Evolutionary conservation across 768 basidiomycete species (phyloP), one percentile per base, ranked within the genome.

Genomic region (Lactarius hengduanensis): DNA sequence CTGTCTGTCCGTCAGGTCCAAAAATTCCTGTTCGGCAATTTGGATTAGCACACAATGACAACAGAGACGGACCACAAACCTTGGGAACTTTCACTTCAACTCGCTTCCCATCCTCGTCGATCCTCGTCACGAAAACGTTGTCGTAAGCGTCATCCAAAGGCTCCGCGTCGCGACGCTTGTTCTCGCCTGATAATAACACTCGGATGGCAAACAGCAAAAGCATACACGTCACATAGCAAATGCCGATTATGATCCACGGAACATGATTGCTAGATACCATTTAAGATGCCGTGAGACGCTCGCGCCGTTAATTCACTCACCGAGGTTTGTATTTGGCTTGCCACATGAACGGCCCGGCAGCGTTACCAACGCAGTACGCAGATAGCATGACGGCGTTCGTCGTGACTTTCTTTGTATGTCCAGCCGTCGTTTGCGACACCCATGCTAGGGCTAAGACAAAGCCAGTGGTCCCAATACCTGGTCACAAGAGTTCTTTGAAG

Each of bases 301-400:
- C 9, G 10, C 8, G 34, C 18, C 5, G 32, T 64, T 11, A 41
- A 36, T 10, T 13, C 26, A 59, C 76, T 26, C 63, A 87, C 87
- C 88, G 81, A 6, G 89, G 90, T 66, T 81, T 82, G 72, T 88
- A 91, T 73, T 83, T 78, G 0, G 78, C 78, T 72, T 86, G 83
- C 90, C 90, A 92, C 87, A 92, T 89, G 71, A 90, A 88, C 0
- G 90, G 89, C n/a, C 84, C 85, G 0, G 83, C 83, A 2, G 88
- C 78, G 64, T 92, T 91, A 34, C 85, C 84, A 26, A 86, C 67
- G 69, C 85, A 86, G 72, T 91, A 92, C 0, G 88, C 87, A 53
- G 82, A 82, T 13, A 92, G 80, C 81, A 91, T 83, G 68, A 92
- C 85, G 0, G 91, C 88, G 71, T 92, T 91, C 70, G 77, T 69